Base-by-base conservation (phyloP, 495 filamentous ascomycete genomes). In the Penicillium riverlandense region DNA sequence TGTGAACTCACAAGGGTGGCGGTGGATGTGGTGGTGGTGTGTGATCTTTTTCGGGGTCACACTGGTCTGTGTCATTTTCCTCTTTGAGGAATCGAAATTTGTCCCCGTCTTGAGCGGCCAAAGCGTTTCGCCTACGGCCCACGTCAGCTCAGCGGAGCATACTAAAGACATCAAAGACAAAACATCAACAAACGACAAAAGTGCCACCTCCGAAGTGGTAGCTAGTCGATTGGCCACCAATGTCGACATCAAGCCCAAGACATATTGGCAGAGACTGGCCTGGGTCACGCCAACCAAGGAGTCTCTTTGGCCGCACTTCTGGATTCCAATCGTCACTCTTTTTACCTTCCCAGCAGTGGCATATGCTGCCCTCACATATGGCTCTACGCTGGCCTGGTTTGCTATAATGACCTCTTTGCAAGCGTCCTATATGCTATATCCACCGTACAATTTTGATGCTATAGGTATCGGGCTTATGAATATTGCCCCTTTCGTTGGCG, bases 21-120 rank as follows among this genome's bases (percentile, higher is more conserved):
- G 61, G 27, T 72, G 69, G 68, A 57, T 70, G 14, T 74, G 65
- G 56, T 72, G 67, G 69, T 70, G 62, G 59, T 52, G 43, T n/a
- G 53, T 53, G 10, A 69, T 72, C n/a, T 51, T 71, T 41, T 53
- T 67, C 14, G 70, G 58, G 0, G 44, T 69, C n/a, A 55, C 57
- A 4, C 27, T 74, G 7, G 7, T 70, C 29, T 54, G 64, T 14
- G 52, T 66, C 4, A 28, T 66, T 0, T 70, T 77, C 40, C 47
- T 58, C 7, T 70, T 64, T 15, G 69, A 75, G 45, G 72, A 77
- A 42, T 66, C 60, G 3, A 71, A 69, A 29, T 74, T 50, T 2
- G 34, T 55, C 9, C 52, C 51, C 8, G n/a, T 52, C 8, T 10
- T 55, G 5, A 13, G 47, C 7, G 49, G 55, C 2, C 46, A 49